phyloP scores from a whole-genome alignment of 2,329 filamentous ascomycete species.

The Fusarium pseudocircinatum region DNA sequence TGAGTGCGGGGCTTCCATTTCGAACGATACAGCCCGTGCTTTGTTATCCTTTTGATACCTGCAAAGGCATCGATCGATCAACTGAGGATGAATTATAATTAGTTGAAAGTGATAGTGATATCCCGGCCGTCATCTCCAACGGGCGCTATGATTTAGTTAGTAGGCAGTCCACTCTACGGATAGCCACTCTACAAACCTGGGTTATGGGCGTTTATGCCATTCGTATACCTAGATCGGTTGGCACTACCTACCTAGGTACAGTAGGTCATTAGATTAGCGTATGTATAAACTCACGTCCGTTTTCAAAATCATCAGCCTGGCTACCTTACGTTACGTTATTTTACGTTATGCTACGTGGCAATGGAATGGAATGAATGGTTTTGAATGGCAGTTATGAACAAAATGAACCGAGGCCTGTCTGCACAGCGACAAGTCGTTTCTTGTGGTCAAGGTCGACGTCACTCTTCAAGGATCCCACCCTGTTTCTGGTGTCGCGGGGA shows the following conservation, averaged over 20 bases:
- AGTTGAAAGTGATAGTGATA: not conserved
- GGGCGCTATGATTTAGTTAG: not conserved
- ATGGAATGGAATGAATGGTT: not conserved
- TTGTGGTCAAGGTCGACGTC: conserved; percentile 36
- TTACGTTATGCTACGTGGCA: not conserved
- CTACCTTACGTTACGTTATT: not conserved
- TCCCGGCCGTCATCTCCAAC: conserved; percentile 1
- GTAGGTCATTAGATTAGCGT: not conserved
- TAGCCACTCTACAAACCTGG: not conserved
- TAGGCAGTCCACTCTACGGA: no score
- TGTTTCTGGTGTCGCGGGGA: conserved; percentile 38
- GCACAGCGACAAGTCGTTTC: not conserved
- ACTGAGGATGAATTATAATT: not conserved
- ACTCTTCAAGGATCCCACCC: conserved; percentile 38
- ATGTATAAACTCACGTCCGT: not conserved
- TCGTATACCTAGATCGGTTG: not conserved
- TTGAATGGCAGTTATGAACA: not conserved
- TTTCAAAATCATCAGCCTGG: not conserved
- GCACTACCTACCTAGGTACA: no score
- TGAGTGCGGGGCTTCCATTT: not conserved
- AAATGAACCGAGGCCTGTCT: conserved; percentile 9
- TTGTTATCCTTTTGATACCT: not conserved
- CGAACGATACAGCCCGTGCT: not conserved
- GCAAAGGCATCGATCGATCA: not conserved
- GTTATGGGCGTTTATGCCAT: not conserved